These are phyloP conservation scores for Coemansia sp. DNA, from an alignment of 192 early-diverging fungal genomes.

Conservation along the genomic window DNA sequence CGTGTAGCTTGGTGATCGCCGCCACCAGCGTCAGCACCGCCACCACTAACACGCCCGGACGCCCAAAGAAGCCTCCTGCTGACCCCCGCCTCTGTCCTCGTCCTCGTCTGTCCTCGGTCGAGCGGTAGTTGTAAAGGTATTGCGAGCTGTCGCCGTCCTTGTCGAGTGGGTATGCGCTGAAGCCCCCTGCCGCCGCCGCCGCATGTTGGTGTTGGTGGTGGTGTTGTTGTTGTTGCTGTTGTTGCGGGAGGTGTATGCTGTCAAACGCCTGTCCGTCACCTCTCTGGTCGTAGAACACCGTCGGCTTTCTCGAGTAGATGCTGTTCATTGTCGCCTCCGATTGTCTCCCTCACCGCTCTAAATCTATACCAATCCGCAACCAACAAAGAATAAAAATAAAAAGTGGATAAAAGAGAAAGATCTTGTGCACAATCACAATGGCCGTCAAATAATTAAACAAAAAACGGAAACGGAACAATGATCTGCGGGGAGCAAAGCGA, in stretches of 20 bases:
- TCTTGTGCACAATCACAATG: too few species aligned
- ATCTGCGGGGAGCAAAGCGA: not conserved
- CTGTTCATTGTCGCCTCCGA: not conserved
- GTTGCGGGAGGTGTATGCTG: constrained; percentile 30
- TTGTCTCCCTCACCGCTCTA: not conserved
- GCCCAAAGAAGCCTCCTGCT: constrained; percentile 24
- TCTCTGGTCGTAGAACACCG: constrained; percentile 46
- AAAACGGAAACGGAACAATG: not conserved
- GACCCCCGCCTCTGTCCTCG: constrained; percentile 1
- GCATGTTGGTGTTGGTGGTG: too few species aligned
- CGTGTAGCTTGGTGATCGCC: constrained; percentile 36
- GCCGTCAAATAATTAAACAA: too few species aligned
- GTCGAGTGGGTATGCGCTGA: constrained; percentile 41
- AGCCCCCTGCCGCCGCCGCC: constrained; percentile 14
- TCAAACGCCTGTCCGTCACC: constrained; percentile 19
- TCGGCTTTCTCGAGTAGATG: constrained; percentile 9
- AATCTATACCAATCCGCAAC: not conserved
- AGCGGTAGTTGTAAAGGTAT: not conserved
- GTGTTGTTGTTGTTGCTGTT: not conserved
- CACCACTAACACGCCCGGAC: constrained; percentile 6
- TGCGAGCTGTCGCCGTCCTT: constrained; percentile 11
- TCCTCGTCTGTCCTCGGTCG: not conserved
- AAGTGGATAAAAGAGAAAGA: not conserved
- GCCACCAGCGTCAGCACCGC: constrained; percentile 41
- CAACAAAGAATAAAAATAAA: not conserved